Evolutionary conservation across 75 land plant species (phyloP), one percentile per base, ranked within the genome.

Genomic region (Cunninghamia lanceolata): DNA sequence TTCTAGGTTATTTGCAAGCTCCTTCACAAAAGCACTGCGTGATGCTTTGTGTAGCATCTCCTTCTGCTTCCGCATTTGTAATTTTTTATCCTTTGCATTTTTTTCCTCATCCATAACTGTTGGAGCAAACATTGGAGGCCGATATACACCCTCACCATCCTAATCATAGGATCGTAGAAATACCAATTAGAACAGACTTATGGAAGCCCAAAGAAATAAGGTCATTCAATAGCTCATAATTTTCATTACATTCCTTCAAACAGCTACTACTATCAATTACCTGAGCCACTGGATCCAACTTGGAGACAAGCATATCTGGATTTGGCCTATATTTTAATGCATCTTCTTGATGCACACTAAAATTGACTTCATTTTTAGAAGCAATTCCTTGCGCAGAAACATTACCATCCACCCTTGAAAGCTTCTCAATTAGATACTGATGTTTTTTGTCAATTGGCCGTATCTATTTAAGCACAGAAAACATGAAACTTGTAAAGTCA

Each of bases 61-160:
- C 86, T 89, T 90, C 84, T 94, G 96, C 86, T 85, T 94, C 84
- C 99, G 90, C 59, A 84, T 25, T 66, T 94, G 91, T 66, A 90
- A 88, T 70, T 88, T 93, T 68, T 92, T 95, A 43, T 89, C 83
- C 82, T 86, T 95, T 30, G 94, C 86, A 82, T 68, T 86, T 70
- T 87, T 94, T 85, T 94, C 99, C 75, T 94, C 99, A 21, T 94
- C 98, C 98, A 98, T 96, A 71, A 87, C 56, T 13, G 93, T 85
- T 77, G 99, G 99, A 66, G 99, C 99, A 86, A 98, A 90, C 87
- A 89, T 93, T 19, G 99, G 99, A 3, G 97, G 96, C 21, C 91
- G 86, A 86, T 98, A 98, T n/a, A 98, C 87, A 47, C 94, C 98
- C 50, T 52, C 90, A 39, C 83, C 89, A 87, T 92, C 95, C 95